Conservation (phyloP, 139 green algal species). For the Desmodesmus armatus region DNA sequence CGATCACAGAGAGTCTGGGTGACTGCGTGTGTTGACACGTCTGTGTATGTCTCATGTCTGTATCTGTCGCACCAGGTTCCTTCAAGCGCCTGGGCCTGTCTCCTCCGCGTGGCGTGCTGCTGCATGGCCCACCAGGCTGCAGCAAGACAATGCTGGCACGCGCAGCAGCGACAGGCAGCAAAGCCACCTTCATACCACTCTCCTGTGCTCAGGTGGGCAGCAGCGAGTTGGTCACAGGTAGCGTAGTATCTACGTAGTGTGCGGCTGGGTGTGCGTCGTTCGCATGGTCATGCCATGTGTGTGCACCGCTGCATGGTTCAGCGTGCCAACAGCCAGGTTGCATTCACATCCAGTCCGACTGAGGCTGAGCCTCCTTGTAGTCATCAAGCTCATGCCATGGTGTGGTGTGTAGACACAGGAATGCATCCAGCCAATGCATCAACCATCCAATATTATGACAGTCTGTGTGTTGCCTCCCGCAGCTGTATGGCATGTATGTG, state of each 20-base stretch:
- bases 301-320: too few species aligned
- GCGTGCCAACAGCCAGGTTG: too few species aligned
- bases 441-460: too few species aligned
- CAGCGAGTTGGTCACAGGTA: too few species aligned
- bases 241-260: too few species aligned
- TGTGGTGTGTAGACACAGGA: too few species aligned
- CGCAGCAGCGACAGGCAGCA: conserved; percentile 75
- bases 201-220: conserved; percentile 66
- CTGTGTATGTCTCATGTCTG: neutral
- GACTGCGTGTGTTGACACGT: too few species aligned
- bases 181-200: conserved; percentile 81
- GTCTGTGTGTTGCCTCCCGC: conserved; percentile 20
- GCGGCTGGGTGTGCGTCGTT: too few species aligned
- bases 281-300: too few species aligned
- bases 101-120: conserved; percentile 82
- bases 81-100: conserved; percentile 82
- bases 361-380: neutral
- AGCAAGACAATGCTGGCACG: conserved; percentile 89
- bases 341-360: neutral
- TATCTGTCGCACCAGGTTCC: conserved; percentile 40
- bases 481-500: conserved; percentile 91
- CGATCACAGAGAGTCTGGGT: too few species aligned
- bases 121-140: conserved; percentile 91
- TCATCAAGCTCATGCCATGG: too few species aligned
- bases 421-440: too few species aligned